phyloP scores from a whole-genome alignment of 306 rosid genomes.

The Quercus bicolor region DNA sequence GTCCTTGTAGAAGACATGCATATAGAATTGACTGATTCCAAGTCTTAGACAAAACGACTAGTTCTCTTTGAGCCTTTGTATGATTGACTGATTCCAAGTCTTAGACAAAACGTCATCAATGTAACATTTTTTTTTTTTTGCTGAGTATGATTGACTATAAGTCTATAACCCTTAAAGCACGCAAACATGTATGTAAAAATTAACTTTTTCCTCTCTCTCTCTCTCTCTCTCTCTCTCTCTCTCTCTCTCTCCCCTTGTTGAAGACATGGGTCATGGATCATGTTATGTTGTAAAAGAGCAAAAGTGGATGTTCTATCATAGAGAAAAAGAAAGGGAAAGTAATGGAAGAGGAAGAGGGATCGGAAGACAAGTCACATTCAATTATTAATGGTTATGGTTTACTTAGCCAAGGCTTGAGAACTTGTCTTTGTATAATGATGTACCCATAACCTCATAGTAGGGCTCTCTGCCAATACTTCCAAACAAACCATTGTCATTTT shows the following conservation, averaged over 20 bases:
- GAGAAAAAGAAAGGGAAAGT: constrained; percentile 28
- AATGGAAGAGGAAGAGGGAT: constrained; percentile 22
- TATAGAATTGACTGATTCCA: too few species aligned
- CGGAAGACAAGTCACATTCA: constrained; percentile 48
- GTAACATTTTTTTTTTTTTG: too few species aligned
- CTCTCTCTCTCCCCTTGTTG: not conserved
- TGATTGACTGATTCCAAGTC: too few species aligned
- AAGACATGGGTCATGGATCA: constrained; percentile 3
- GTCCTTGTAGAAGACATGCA: too few species aligned
- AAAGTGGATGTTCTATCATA: constrained; percentile 31
- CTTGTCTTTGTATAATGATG: constrained; percentile 36
- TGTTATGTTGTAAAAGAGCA: constrained; percentile 6
- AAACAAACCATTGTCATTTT: constrained; percentile 40
- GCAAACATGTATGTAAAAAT: constrained; percentile 11
- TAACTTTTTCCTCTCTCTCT: constrained; percentile 16
- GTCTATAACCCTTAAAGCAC: constrained; percentile 11
- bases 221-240: not conserved
- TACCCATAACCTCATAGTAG: constrained; percentile 30
- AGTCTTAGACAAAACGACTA: too few species aligned
- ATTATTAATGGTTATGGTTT: constrained; percentile 28
- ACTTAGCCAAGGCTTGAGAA: constrained; percentile 15
- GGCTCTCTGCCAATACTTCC: constrained; percentile 33
- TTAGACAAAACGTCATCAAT: too few species aligned
- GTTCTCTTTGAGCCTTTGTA: not conserved
- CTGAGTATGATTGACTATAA: constrained; percentile 3